These are phyloP conservation scores for Sonneratia caseolaris DNA, from an alignment of 345 rosid species.

Conservation along the genomic window DNA sequence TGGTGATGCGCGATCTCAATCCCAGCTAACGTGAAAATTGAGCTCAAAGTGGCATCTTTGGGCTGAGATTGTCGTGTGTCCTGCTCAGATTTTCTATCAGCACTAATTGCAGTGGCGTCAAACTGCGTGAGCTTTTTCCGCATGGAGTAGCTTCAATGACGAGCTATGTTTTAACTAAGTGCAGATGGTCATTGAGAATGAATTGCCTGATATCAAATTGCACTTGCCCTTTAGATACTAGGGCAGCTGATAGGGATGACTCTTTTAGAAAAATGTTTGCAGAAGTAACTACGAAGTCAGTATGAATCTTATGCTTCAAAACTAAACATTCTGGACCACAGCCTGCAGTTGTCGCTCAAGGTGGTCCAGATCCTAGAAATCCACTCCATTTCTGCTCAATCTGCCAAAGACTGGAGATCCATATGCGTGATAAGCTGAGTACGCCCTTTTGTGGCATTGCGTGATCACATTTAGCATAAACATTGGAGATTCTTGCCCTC, in stretches of 20 bases:
- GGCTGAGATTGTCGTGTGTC: background rate
- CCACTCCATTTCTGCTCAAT: too few species aligned
- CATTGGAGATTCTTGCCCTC: background rate
- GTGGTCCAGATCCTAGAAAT: background rate
- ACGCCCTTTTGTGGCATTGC: background rate
- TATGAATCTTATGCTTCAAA: background rate
- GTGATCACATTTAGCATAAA: background rate
- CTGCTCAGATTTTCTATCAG: background rate
- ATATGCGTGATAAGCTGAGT: too few species aligned
- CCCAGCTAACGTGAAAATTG: background rate
- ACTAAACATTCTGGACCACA: background rate
- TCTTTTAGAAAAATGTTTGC: background rate
- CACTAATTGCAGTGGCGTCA: background rate
- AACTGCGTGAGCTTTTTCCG: background rate
- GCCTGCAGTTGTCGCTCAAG: background rate
- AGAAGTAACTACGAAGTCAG: background rate
- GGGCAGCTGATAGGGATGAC: background rate
- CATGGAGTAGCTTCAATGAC: background rate
- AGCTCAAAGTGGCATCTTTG: background rate
- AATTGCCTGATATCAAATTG: background rate
- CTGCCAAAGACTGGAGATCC: too few species aligned
- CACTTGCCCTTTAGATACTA: background rate
- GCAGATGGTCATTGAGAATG: background rate
- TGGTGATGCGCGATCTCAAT: background rate
- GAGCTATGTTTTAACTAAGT: background rate